Percentiles rank a stretch among this genome's conserved stretches.
Evolutionary conservation across 2,329 filamentous ascomycete genomes (phyloP).

Genomic region (Alternaria panax): DNA sequence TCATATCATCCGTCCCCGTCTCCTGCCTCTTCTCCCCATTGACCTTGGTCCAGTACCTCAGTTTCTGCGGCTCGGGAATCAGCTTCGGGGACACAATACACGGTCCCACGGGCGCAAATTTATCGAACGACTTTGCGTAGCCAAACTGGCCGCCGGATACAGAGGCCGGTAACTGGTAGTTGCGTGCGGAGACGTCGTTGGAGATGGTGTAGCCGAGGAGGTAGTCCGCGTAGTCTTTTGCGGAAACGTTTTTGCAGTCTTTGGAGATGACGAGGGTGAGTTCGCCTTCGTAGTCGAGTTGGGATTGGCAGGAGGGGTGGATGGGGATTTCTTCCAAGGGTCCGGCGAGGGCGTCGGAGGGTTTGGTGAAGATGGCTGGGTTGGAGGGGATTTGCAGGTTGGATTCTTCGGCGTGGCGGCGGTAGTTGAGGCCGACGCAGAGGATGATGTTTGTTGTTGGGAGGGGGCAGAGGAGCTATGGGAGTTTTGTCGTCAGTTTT

Average conservation of each 20-base stretch:
- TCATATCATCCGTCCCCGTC: constrained; percentile 56
- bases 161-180: constrained; percentile 55
- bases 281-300: constrained; percentile 50
- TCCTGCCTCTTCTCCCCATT: constrained; percentile 56
- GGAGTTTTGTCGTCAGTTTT: background rate
- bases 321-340: constrained; percentile 43
- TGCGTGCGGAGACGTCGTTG: constrained; percentile 69
- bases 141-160: constrained; percentile 49
- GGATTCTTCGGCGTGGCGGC: constrained; percentile 43
- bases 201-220: constrained; percentile 69
- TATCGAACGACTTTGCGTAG: constrained; percentile 56
- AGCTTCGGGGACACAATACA: constrained; percentile 45
- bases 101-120: constrained; percentile 56
- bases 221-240: constrained; percentile 65
- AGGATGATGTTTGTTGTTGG: constrained; percentile 40
- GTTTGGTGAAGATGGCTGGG: constrained; percentile 49
- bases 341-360: constrained; percentile 44
- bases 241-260: constrained; percentile 51
- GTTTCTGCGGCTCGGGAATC: constrained; percentile 44
- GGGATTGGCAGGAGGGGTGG: constrained; percentile 40
- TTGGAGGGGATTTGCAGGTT: constrained; percentile 42
- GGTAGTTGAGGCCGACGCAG: constrained; percentile 49
- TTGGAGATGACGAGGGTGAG: constrained; percentile 45
- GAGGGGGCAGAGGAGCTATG: constrained; percentile 38
- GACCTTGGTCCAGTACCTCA: constrained; percentile 51